A percentile compares a stretch with the other conserved stretches of the same genome.
Evolutionary conservation across 768 basidiomycete species (phyloP).

Genomic region (Hypsizygus marmoreus): DNA sequence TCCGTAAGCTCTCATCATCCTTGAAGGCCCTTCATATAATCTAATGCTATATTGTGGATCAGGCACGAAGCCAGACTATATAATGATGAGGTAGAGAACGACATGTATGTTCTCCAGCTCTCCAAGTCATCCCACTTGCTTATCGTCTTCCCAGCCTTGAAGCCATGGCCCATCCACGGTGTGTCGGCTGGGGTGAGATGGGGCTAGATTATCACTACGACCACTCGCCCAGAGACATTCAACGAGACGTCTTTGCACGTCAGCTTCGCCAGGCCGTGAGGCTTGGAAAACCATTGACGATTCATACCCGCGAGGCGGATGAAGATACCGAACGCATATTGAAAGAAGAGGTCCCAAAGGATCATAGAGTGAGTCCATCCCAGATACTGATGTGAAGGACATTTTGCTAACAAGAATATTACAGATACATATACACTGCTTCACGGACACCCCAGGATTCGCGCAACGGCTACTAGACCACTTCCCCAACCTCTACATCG

Average conservation of each 20-base stretch:
- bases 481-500: slow-evolving; percentile 83
- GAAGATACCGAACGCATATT: slow-evolving; percentile 79
- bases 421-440: slow-evolving; percentile 87
- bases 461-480: slow-evolving; percentile 69
- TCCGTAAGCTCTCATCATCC: slow-evolving; percentile 48
- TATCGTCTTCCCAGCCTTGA: slow-evolving; percentile 48
- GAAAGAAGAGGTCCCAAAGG: slow-evolving; percentile 71
- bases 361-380: slow-evolving; percentile 54
- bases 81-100: slow-evolving; percentile 63
- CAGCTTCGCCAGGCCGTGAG: slow-evolving; percentile 71
- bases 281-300: slow-evolving; percentile 77
- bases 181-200: slow-evolving; percentile 89
- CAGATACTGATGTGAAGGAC: neutral
- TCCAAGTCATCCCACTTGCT: neutral
- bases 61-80: slow-evolving; percentile 77
- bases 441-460: slow-evolving; percentile 79
- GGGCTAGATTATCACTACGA: slow-evolving; percentile 87
- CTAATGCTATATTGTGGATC: neutral
- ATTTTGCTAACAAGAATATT: neutral
- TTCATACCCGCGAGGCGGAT: slow-evolving; percentile 87
- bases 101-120: slow-evolving; percentile 50
- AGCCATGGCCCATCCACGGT: slow-evolving; percentile 78
- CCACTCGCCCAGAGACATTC: slow-evolving; percentile 68
- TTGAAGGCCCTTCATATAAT: neutral
- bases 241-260: slow-evolving; percentile 63